Evolutionary conservation across 1,139 yeast genomes (phyloP), one percentile per base, ranked within the genome.

Genomic region (Hansenula sp.): DNA sequence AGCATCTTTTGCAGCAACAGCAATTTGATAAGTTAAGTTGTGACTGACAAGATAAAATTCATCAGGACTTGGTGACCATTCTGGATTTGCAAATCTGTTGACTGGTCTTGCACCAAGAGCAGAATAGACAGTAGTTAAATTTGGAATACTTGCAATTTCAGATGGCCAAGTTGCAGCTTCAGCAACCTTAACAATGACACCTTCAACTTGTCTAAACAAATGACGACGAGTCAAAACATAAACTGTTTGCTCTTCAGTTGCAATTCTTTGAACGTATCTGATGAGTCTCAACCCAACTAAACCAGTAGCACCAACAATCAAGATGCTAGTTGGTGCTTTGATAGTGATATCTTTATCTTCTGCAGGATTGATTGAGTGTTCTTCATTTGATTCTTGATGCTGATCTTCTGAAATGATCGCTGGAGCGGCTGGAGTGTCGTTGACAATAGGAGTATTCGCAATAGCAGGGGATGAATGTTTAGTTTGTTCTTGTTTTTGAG

Each of bases 221-320:
- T 22, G 28, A 24, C 41, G 40, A 39, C 48, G 42, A 6, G 45
- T 37, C n/a, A 48, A 36, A 2, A 45, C 37, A 20, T 34, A 41
- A 2, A 48, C 40, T 2, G 30, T 34, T 27, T 45, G 41, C 13
- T 42, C 13, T 2, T 38, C 33, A 5, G 26, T 12, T 4, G 36
- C 36, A 3, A 34, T 13, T 29, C 41, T 38, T 12, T 42, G 32
- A 11, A 46, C 30, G 3, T 41, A 44, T 17, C 39, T 42, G 5
- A 45, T 39, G 12, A 48, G 38, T 26, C 44, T 45, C 17, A 44
- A 40, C 12, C 51, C 51, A 9, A 42, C 38, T 14, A 48, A 40
- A 18, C 50, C 50, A 14, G 50, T 46, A 13, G 44, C 47, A 20
- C 52, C 52, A 37, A 48, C 37, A 2, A 48, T 43, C 12, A 46